Evolutionary conservation across 257 asterid genomes (phyloP).

Genomic region (Lavandula angustifolia): DNA sequence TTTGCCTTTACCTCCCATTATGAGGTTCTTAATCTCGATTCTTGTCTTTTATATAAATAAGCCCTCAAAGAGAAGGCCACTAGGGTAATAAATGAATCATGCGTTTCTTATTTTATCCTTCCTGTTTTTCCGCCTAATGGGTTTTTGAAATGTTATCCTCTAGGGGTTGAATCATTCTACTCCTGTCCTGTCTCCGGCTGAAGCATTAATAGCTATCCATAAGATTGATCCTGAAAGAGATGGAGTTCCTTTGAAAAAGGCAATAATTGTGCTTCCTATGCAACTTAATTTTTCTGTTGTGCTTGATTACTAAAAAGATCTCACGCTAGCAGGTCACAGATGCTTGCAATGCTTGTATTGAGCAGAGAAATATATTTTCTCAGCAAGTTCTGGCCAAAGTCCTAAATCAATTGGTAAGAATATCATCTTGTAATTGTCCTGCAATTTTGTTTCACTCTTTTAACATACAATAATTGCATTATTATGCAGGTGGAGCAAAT

Average conservation of each 20-base stretch:
- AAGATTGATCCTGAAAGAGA: slow-evolving; percentile 92
- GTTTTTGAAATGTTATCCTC: slow-evolving; percentile 31
- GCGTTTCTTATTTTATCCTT: neutral
- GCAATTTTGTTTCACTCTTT: slow-evolving; percentile 5
- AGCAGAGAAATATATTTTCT: slow-evolving; percentile 76
- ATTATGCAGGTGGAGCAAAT: slow-evolving; percentile 90
- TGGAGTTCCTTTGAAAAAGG: slow-evolving; percentile 94
- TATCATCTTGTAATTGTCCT: slow-evolving; percentile 9
- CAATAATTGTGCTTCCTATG: slow-evolving; percentile 24
- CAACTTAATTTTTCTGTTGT: slow-evolving; percentile 27
- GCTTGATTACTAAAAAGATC: slow-evolving; percentile 28
- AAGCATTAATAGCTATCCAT: slow-evolving; percentile 93
- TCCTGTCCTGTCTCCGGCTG: slow-evolving; percentile 82
- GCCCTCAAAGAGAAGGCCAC: slow-evolving; percentile 2
- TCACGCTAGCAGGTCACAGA: slow-evolving; percentile 78
- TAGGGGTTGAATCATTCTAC: slow-evolving; percentile 74
- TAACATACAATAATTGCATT: slow-evolving; percentile 22
- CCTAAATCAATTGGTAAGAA: slow-evolving; percentile 89
- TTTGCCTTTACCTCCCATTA: neutral
- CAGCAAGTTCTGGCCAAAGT: slow-evolving; percentile 97
- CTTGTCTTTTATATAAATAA: neutral
- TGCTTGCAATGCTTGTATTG: slow-evolving; percentile 98
- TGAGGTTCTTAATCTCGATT: slow-evolving; percentile 7
- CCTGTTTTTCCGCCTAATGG: slow-evolving; percentile 20
- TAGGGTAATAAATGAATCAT: slow-evolving; percentile 9